A percentile compares a stretch with the other conserved stretches of the same genome.
These are phyloP conservation scores for Solanum tarapatanum DNA, from an alignment of 257 asterid genomes.

Conservation along the genomic window DNA sequence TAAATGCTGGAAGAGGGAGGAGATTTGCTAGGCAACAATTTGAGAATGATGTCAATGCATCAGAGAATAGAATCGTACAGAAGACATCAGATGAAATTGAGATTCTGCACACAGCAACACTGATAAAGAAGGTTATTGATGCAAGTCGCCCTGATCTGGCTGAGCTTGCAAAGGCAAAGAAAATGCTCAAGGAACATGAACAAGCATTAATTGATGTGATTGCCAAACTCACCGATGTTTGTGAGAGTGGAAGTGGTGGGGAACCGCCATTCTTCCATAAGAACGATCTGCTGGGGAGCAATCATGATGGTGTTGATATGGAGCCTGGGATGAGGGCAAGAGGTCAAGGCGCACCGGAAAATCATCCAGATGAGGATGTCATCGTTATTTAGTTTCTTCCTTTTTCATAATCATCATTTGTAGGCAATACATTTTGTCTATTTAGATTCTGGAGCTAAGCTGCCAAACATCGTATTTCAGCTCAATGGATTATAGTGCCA, in stretches of 20 bases:
- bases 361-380: conserved; percentile 21
- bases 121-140: conserved; percentile 71
- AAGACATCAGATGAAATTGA: conserved; percentile 54
- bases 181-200: conserved; percentile 94
- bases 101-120: conserved; percentile 75
- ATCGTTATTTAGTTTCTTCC: conserved; percentile 9
- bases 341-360: conserved; percentile 11
- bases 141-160: conserved; percentile 66
- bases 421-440: not conserved
- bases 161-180: conserved; percentile 86
- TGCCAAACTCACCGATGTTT: conserved; percentile 68
- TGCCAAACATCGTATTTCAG: not conserved
- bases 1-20: conserved; percentile 43
- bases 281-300: not conserved
- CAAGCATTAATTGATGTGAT: conserved; percentile 67
- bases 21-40: conserved; percentile 28
- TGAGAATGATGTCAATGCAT: conserved; percentile 35
- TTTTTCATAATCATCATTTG: not conserved
- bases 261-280: conserved; percentile 24
- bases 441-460: not conserved
- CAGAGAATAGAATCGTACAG: conserved; percentile 36
- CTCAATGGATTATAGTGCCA: not conserved
- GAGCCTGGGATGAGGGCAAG: conserved; percentile 22
- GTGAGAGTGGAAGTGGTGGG: conserved; percentile 52
- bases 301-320: conserved; percentile 7